Evolutionary conservation across 768 basidiomycete genomes (phyloP).

Genomic region (Lactarius deliciosus): DNA sequence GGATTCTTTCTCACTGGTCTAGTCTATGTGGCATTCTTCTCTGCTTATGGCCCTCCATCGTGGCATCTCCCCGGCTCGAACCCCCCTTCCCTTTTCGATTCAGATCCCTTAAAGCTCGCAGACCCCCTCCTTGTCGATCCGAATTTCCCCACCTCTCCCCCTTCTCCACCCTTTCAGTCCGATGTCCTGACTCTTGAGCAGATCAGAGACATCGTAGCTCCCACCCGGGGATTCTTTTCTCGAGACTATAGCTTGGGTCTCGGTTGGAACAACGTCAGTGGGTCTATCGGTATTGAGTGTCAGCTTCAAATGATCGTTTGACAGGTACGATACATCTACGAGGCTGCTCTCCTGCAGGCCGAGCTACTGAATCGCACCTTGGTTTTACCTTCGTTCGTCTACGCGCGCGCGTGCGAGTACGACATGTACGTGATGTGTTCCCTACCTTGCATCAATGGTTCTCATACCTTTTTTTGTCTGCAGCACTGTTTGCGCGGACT

Average conservation of each 20-base stretch:
- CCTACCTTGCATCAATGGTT: conserved; percentile 10
- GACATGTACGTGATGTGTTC: conserved; percentile 34
- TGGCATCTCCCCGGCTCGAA: neutral
- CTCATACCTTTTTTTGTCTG: neutral
- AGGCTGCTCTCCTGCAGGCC: conserved; percentile 46
- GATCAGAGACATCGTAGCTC: conserved; percentile 37
- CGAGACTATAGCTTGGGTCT: conserved; percentile 46
- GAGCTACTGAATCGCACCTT: conserved; percentile 44
- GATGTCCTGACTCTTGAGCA: conserved; percentile 36
- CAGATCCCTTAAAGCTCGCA: neutral
- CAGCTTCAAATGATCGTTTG: conserved; percentile 11
- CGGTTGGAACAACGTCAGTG: conserved; percentile 50
- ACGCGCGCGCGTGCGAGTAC: conserved; percentile 47
- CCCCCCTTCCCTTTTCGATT: neutral
- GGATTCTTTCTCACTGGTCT: conserved; percentile 15
- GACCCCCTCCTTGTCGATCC: neutral
- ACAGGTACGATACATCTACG: conserved; percentile 50
- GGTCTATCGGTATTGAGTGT: neutral
- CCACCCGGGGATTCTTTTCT: conserved; percentile 44
- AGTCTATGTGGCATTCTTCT: conserved; percentile 14
- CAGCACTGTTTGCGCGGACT: conserved; percentile 42
- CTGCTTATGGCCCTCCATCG: neutral
- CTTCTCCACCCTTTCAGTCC: neutral
- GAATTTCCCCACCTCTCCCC: neutral
- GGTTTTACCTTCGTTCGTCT: conserved; percentile 46